Conservation (phyloP, 495 filamentous ascomycete genomes). For the Penicillium alfredii region DNA sequence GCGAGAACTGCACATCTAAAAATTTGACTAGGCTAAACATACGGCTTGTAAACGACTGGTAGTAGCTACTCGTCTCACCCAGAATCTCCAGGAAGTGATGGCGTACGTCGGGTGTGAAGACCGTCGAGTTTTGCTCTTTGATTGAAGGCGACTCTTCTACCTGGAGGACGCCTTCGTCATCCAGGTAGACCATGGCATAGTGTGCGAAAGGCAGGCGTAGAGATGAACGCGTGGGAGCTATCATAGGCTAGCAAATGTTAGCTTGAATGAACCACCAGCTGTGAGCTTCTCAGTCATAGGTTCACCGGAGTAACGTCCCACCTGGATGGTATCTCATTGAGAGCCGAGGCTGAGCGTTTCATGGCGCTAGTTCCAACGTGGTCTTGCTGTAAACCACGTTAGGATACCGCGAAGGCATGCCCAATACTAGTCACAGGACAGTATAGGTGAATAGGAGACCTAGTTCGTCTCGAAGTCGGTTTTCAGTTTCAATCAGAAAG, state of each 20-base stretch:
- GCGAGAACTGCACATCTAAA: not conserved
- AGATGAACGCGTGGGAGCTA: slow-evolving; percentile 20
- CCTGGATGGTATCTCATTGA: slow-evolving; percentile 25
- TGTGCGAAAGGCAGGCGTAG: slow-evolving; percentile 31
- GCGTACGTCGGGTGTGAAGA: slow-evolving; percentile 37
- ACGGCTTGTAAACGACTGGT: slow-evolving; percentile 26
- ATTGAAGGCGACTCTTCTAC: slow-evolving; percentile 37
- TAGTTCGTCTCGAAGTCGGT: no score
- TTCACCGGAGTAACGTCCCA: slow-evolving; percentile 37
- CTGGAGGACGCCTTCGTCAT: slow-evolving; percentile 33
- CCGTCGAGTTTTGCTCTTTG: slow-evolving; percentile 25
- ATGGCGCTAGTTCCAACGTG: no score
- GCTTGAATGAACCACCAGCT: not conserved
- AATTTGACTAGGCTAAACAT: slow-evolving; percentile 7
- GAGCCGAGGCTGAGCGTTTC: slow-evolving; percentile 33
- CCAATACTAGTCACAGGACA: no score
- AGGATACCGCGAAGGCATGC: no score
- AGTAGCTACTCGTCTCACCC: slow-evolving; percentile 27
- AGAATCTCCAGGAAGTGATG: slow-evolving; percentile 36
- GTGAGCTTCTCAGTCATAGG: not conserved
- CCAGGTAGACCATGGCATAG: slow-evolving; percentile 41
- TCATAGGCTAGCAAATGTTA: slow-evolving; percentile 27
- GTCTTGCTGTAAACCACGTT: no score
- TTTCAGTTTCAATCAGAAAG: no score
- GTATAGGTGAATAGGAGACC: no score